Conservation (phyloP, 768 basidiomycete genomes). For the Dictyophora rubrovolvata region DNA sequence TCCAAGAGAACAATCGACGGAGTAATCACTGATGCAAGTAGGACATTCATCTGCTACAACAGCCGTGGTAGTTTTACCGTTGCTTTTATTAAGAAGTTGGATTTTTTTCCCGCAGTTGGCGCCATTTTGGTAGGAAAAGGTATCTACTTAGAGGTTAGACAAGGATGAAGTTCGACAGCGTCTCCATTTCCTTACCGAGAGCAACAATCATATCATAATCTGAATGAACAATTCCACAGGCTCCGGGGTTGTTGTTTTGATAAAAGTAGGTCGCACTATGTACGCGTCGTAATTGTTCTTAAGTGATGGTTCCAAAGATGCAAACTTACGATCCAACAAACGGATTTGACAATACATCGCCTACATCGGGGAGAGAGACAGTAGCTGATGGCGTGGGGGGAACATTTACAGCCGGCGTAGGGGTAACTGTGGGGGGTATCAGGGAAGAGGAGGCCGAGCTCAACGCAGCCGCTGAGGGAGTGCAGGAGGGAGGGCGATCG, state of each 20-base stretch:
- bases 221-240: slow-evolving; percentile 27
- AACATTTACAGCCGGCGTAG: slow-evolving; percentile 10
- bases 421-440: slow-evolving; percentile 9
- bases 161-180: background rate
- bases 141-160: slow-evolving; percentile 27
- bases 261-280: slow-evolving; percentile 32
- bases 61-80: slow-evolving; percentile 50
- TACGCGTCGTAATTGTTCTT: slow-evolving; percentile 1
- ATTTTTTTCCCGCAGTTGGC: slow-evolving; percentile 56
- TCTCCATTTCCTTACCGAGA: slow-evolving; percentile 34
- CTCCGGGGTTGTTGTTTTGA: slow-evolving; percentile 27
- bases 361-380: slow-evolving; percentile 11
- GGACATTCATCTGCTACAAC: slow-evolving; percentile 76
- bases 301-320: background rate
- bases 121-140: slow-evolving; percentile 38
- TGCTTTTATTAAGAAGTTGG: slow-evolving; percentile 49
- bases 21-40: slow-evolving; percentile 52
- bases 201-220: slow-evolving; percentile 48
- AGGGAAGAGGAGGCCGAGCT: slow-evolving; percentile 7
- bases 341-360: background rate
- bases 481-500: slow-evolving; percentile 43
- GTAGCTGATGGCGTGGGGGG: slow-evolving; percentile 10
- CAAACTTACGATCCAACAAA: background rate
- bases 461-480: slow-evolving; percentile 23
- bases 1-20: slow-evolving; percentile 62